Evolutionary conservation across 805 yeast genomes (phyloP).

Genomic region (Metschnikowia gelsemii): DNA sequence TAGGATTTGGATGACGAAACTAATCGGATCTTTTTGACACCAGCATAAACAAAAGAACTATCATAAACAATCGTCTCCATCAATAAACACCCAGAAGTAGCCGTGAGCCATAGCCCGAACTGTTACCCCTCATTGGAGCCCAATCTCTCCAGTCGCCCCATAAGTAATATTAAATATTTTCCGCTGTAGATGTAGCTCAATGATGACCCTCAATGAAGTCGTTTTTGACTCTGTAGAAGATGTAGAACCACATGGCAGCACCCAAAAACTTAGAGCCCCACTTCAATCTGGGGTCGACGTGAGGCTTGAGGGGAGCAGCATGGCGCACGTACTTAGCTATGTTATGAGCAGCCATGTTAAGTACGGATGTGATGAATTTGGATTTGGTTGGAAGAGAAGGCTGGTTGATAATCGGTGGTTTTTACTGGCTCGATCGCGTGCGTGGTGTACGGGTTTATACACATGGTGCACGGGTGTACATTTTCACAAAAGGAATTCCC

Average conservation of each 20-base stretch:
- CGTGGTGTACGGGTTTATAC: too few relatives aligned
- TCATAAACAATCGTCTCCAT: neutral
- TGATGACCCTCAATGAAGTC: constrained; percentile 38
- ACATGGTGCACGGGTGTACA: too few relatives aligned
- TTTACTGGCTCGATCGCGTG: constrained; percentile 14
- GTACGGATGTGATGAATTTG: too few relatives aligned
- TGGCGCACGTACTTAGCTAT: constrained; percentile 47
- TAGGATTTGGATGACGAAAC: neutral
- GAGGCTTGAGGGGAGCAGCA: constrained; percentile 65
- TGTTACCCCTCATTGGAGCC: too few relatives aligned
- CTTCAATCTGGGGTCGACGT: constrained; percentile 56
- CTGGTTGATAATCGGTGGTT: constrained; percentile 3
- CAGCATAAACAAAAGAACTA: neutral
- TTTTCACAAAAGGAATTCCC: too few relatives aligned
- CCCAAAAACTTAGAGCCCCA: constrained; percentile 69
- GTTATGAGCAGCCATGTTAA: constrained; percentile 44
- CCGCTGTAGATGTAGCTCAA: constrained; percentile 8
- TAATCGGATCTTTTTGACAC: too few relatives aligned
- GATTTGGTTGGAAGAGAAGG: neutral
- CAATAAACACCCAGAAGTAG: too few relatives aligned
- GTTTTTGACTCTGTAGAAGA: constrained; percentile 74
- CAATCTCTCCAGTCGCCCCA: too few relatives aligned
- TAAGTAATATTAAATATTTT: too few relatives aligned
- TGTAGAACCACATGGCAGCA: constrained; percentile 88
- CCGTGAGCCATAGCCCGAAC: too few relatives aligned